Base-by-base conservation (phyloP, 1,139 yeast genomes). In the Blastobotrys persicus region DNA sequence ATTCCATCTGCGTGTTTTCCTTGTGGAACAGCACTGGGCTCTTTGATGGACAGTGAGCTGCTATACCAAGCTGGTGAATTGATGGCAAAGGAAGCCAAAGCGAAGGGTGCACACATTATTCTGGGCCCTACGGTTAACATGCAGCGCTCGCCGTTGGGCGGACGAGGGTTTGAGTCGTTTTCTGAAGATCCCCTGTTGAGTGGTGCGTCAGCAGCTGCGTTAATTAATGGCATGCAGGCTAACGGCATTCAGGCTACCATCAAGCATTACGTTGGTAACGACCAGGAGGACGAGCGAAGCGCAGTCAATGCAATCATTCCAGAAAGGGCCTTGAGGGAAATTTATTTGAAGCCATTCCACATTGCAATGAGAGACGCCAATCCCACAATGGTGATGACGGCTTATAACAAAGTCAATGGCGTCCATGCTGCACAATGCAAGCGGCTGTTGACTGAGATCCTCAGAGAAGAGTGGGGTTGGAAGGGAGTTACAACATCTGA, bases 131-230 rank as follows among this genome's bases (percentile, higher is more conserved):
- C 82, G 11, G 70, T 75, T 50, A 78, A 78, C 62, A 77, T 77
- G 59, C 82, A 77, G 46, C 71, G 86, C 55, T 74, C 77, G 31
- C 86, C 86, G 4, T 65, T 78, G 33, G 85, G 85, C 19, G 86
- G 86, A n/a, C 68, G 86, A 51, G 79, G 80, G 1, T 81, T 80
- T 59, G 87, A 81, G 63, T 74, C 81, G 33, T 81, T 77, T 64
- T 70, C 80, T 14, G 86, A 81, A 65, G 86, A 81, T 60, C 85
- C 85, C 3, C 69, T 73, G 32, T 67, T 81, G 41, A 71, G 81
- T 12, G 86, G 86, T 41, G 63, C 70, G 40, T 70, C 75, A 14
- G 76, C 85, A 32, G 70, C 78, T 20, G 64, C 72, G 14, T 68
- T 79, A 41, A 69, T 80, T 53, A 68, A 71, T 41, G 87, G 86